Evolutionary conservation across 306 rosid genomes (phyloP).

Genomic region (Sicyos baderoa): DNA sequence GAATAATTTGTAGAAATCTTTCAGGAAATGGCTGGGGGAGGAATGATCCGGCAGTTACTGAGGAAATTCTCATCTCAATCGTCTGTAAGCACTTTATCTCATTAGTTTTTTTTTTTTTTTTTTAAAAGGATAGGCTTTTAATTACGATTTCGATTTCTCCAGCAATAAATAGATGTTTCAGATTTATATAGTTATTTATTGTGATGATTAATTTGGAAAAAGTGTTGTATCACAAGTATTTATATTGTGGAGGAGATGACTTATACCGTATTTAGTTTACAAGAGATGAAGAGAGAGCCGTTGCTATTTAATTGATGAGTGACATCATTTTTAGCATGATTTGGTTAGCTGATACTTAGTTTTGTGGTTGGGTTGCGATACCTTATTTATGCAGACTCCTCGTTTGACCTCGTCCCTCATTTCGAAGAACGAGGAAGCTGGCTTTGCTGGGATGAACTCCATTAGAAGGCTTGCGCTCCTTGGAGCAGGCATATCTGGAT

Average conservation of each 20-base stretch:
- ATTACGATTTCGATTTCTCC: not conserved
- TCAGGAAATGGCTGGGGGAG: constrained; percentile 77
- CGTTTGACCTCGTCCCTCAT: constrained; percentile 43
- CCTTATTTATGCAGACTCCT: constrained; percentile 38
- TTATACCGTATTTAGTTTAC: not conserved
- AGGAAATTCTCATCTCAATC: constrained; percentile 55
- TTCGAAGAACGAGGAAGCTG: constrained; percentile 44
- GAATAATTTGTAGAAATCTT: constrained; percentile 27
- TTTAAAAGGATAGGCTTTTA: not conserved
- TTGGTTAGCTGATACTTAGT: not conserved
- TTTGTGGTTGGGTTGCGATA: constrained; percentile 19
- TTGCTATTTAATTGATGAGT: constrained; percentile 1
- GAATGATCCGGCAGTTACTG: constrained; percentile 49
- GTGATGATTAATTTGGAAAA: not conserved
- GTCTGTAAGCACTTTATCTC: constrained; percentile 34
- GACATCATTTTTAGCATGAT: not conserved
- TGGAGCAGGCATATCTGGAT: constrained; percentile 81
- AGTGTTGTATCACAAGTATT: not conserved
- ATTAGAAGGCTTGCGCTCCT: constrained; percentile 74
- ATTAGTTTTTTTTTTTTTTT: too few relatives aligned
- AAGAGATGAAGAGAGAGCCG: not conserved
- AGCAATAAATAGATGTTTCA: not conserved
- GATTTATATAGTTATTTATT: not conserved
- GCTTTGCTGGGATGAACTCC: constrained; percentile 51
- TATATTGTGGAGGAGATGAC: not conserved